Base-by-base conservation (phyloP, 177 flowering plant species). In the Vitis hybrid region DNA sequence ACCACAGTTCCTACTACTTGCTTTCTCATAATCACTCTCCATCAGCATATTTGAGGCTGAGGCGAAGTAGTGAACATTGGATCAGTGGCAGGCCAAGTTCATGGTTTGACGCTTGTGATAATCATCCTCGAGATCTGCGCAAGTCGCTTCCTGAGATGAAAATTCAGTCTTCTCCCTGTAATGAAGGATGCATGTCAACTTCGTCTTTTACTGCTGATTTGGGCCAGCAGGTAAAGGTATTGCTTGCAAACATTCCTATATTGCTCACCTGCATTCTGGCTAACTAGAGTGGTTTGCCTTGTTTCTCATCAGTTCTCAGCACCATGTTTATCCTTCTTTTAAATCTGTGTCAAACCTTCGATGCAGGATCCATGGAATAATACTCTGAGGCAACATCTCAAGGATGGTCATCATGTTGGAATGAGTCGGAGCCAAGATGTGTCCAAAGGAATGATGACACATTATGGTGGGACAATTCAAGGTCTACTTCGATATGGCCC, bases 1-100 rank as follows among this genome's bases (percentile, higher is more conserved):
- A 84, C 68, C 90, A 79, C 61, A 79, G 83, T 63, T 86, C 93
- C 51, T 84, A 82, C 76, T 84, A 81, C 67, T 64, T 84, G 35
- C 67, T 84, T 41, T 77, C 86, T 69, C 87, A 79, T 63, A 85
- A 85, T 68, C 79, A 79, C 67, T 73, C 83, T 52, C 80, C 87
- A 63, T 73, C 83, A 32, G 68, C 85, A 57, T 71, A 77, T 80
- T 49, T 74, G 58, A 82, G 73, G 63, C 66, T 58, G 64, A 76
- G 72, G 54, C 74, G 59, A 61, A 74, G 80, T 63, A 70, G 74
- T 62, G 84, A 75, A 61, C 77, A 71, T 15, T 76, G 78, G 79
- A 66, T 69, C 51, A 71, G 72, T 72, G 76, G 82, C 63, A 76
- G 75, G 63, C 66, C 83, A 51, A 72, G 66, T 68, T 72, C 80